These are phyloP conservation scores for Daldinia vernicosa DNA, from an alignment of 495 filamentous ascomycete species.

Conservation along the genomic window DNA sequence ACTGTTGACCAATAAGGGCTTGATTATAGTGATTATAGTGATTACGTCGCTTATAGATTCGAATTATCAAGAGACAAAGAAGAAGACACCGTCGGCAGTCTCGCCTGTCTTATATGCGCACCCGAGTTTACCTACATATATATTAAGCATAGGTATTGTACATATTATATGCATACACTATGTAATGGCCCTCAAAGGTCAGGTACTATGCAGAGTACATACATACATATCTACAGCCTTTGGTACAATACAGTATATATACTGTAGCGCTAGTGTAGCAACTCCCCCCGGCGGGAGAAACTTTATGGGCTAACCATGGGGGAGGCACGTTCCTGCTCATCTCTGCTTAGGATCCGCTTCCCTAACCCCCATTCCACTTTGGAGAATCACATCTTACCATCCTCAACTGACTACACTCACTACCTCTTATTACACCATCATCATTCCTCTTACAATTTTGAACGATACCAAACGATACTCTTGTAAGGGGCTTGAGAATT, in stretches of 20 bases:
- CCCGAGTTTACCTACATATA: neutral
- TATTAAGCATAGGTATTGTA: constrained; percentile 5
- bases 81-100: neutral
- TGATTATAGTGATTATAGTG: neutral
- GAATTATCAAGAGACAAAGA: neutral
- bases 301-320: constrained; percentile 17
- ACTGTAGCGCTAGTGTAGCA: constrained; percentile 15
- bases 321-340: constrained; percentile 41
- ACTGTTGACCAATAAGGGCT: neutral
- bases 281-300: constrained; percentile 32
- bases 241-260: constrained; percentile 1
- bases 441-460: constrained; percentile 7
- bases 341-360: constrained; percentile 14
- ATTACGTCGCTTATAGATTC: neutral
- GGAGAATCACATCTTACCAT: constrained; percentile 16
- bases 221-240: neutral
- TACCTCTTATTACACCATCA: constrained; percentile 6
- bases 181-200: neutral
- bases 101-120: constrained; percentile 1
- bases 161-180: too few species aligned
- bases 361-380: constrained; percentile 35
- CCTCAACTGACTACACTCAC: constrained; percentile 8
- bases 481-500: constrained; percentile 1
- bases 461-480: neutral
- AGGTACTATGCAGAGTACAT: constrained; percentile 1